Evolutionary conservation across 1,284 basidiomycete genomes (phyloP).

Genomic region (Waitea zeae): DNA sequence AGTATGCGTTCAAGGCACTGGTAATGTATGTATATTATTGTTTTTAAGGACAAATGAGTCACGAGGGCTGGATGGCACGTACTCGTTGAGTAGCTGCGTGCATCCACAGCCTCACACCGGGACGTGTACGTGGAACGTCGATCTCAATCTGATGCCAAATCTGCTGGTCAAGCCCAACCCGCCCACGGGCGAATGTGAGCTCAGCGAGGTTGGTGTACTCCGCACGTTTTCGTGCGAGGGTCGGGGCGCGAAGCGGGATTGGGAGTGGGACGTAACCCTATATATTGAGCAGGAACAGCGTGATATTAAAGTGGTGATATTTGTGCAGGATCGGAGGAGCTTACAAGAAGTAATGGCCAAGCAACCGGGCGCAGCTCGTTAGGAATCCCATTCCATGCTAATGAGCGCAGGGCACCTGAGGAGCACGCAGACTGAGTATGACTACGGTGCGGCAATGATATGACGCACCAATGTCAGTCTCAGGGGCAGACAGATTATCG

Average conservation of each 20-base stretch:
- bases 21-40: too few species aligned
- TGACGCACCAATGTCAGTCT: constrained; percentile 58
- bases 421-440: constrained; percentile 1
- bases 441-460: neutral
- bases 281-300: neutral
- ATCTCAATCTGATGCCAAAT: constrained; percentile 99
- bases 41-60: too few species aligned
- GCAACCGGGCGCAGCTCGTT: constrained; percentile 76
- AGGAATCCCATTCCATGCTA: constrained; percentile 95
- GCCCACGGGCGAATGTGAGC: constrained; percentile 79
- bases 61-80: too few species aligned
- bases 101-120: constrained; percentile 86
- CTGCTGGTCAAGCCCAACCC: constrained; percentile 74
- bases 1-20: constrained; percentile 85
- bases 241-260: constrained; percentile 56
- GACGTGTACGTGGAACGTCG: constrained; percentile 86
- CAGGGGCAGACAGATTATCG: constrained; percentile 48
- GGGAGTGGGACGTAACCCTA: constrained; percentile 89
- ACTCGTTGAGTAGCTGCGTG: constrained; percentile 75
- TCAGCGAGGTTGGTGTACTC: constrained; percentile 87
- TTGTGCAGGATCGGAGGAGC: constrained; percentile 14
- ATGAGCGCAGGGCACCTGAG: constrained; percentile 65
- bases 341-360: constrained; percentile 87
- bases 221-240: constrained; percentile 76
- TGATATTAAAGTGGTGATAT: too few species aligned